These are phyloP conservation scores for Lyophyllum shimeji DNA, from an alignment of 768 basidiomycete species.

Conservation along the genomic window DNA sequence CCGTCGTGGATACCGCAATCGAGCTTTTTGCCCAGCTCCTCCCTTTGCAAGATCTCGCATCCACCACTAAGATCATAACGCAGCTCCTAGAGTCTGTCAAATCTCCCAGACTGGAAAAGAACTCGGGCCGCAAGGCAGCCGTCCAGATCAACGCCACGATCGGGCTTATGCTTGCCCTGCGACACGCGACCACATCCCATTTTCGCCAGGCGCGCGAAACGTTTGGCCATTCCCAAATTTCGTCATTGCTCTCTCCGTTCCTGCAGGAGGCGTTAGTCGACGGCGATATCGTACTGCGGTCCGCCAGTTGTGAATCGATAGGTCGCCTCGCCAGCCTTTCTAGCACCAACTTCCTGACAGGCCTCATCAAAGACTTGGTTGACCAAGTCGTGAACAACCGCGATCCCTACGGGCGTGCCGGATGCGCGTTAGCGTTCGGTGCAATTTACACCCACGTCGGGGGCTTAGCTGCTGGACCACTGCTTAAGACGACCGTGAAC, in stretches of 20 bases:
- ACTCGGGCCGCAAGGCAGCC: constrained; percentile 83
- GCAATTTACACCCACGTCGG: constrained; percentile 92
- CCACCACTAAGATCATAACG: constrained; percentile 52
- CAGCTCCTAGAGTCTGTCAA: constrained; percentile 64
- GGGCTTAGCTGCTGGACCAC: constrained; percentile 89
- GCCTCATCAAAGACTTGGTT: constrained; percentile 86
- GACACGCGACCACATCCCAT: constrained; percentile 50
- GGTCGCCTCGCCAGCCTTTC: constrained; percentile 84
- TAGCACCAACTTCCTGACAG: constrained; percentile 80
- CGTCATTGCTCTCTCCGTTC: constrained; percentile 61
- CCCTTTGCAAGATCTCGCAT: constrained; percentile 69
- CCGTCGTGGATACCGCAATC: constrained; percentile 88
- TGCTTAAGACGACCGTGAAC: constrained; percentile 94
- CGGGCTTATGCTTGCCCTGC: constrained; percentile 70
- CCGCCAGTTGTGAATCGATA: constrained; percentile 82
- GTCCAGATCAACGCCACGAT: constrained; percentile 78
- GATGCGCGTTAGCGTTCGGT: constrained; percentile 90
- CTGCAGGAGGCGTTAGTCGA: constrained; percentile 86
- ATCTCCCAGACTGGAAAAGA: constrained; percentile 83
- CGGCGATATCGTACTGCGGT: constrained; percentile 72
- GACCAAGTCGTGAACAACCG: constrained; percentile 94
- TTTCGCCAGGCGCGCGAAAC: constrained; percentile 63
- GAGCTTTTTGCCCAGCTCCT: constrained; percentile 80
- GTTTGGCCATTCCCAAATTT: constrained; percentile 65
- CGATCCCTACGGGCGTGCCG: constrained; percentile 88